Conservation (phyloP, 2,329 filamentous ascomycete genomes). For the Phaeosphaeria sp. region DNA sequence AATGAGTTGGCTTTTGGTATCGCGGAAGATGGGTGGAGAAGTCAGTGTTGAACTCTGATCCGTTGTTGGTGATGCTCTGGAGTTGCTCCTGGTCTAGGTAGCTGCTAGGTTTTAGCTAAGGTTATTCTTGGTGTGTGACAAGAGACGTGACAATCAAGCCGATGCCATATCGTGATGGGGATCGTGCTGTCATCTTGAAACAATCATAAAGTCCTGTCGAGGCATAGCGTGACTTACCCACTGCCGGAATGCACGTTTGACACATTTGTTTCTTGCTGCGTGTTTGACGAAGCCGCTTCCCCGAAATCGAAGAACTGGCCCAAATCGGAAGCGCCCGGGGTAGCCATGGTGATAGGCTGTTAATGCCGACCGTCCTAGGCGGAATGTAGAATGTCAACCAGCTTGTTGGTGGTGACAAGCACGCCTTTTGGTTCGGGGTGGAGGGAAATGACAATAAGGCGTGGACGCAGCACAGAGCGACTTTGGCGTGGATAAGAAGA, state of each 20-base stretch:
- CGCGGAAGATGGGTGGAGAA: conserved; percentile 56
- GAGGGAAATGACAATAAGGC: conserved; percentile 25
- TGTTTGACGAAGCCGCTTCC: conserved; percentile 43
- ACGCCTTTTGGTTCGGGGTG: conserved; percentile 20
- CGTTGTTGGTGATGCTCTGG: conserved; percentile 8
- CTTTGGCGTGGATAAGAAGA: conserved; percentile 4
- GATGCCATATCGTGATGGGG: neutral
- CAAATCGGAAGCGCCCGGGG: conserved; percentile 40
- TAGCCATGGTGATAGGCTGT: conserved; percentile 31
- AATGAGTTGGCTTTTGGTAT: conserved; percentile 53
- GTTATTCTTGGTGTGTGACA: neutral
- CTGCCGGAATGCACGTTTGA: conserved; percentile 8
- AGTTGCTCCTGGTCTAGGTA: conserved; percentile 3
- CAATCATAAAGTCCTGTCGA: neutral
- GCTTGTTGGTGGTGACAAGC: conserved; percentile 11
- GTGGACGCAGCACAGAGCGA: conserved; percentile 6
- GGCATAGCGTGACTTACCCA: conserved; percentile 17
- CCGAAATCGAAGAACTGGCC: conserved; percentile 49
- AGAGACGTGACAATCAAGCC: neutral
- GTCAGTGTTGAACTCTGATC: conserved; percentile 47
- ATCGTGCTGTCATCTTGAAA: neutral
- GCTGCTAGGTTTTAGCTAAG: conserved; percentile 15
- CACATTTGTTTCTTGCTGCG: conserved; percentile 14
- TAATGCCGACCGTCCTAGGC: conserved; percentile 1
- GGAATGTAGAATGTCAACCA: conserved; percentile 1